A percentile compares a stretch with the other conserved stretches of the same genome.
Evolutionary conservation across 352 stramenopile genomes (phyloP).

Genomic region (Peronospora tabacina): DNA sequence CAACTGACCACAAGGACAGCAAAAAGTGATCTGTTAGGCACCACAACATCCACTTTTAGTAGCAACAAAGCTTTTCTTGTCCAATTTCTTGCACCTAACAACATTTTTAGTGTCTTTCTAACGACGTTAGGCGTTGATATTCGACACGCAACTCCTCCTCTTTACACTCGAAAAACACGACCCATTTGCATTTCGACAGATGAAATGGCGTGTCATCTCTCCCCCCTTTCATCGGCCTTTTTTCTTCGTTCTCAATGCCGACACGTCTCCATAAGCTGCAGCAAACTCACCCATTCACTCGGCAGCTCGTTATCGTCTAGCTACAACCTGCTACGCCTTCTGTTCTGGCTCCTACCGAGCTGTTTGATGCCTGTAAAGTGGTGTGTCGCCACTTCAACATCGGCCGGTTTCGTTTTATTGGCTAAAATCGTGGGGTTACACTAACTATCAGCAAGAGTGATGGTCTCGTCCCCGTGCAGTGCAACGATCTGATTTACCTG

Average conservation of each 20-base stretch:
- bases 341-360: constrained; percentile 21
- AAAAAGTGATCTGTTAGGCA: neutral
- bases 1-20: constrained; percentile 15
- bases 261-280: constrained; percentile 41
- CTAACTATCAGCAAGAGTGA: neutral
- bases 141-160: constrained; percentile 23
- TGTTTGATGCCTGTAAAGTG: constrained; percentile 33
- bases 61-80: neutral
- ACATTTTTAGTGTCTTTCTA: constrained; percentile 10
- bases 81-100: constrained; percentile 25
- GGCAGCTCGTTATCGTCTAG: neutral
- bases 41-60: neutral
- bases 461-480: constrained; percentile 24
- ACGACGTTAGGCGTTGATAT: constrained; percentile 27
- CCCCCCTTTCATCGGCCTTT: constrained; percentile 3
- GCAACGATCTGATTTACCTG: constrained; percentile 46
- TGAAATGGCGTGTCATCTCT: constrained; percentile 4
- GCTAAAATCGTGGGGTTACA: neutral
- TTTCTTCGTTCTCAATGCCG: constrained; percentile 16
- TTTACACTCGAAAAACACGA: constrained; percentile 22
- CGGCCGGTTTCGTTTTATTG: neutral
- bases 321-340: neutral
- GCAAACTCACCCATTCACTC: neutral
- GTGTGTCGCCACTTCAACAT: constrained; percentile 5
- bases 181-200: constrained; percentile 18